Evolutionary conservation across 176 grass and related monocot genomes (phyloP), one percentile per base, ranked within the genome.

Genomic region (Phragmites australis): DNA sequence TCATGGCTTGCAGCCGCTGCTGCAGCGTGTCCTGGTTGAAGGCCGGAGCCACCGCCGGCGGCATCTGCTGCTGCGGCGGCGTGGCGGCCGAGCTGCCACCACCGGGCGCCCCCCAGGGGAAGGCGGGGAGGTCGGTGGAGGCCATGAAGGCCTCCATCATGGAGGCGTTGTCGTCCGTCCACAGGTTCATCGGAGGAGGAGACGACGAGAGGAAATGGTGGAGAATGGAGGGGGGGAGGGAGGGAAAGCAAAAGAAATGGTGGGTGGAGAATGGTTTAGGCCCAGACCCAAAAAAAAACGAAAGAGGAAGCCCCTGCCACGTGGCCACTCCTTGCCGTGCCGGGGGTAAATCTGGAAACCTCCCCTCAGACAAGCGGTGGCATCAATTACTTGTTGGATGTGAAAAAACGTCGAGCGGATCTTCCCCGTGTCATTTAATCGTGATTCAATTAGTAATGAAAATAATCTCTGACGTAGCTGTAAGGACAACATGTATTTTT

Each of bases 61-160:
- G n/a, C 70, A 43, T 13, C 29, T 61, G 82, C 22, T 16, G 49
- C 5, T 13, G 57, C 27, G 56, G 43, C 8, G 62, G n/a, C 15
- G 6, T 50, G 0, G 68, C 30, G 0, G 59, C 34, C 18, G 66
- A 39, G 12, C 72, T 48, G 26, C 67, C 87, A 31, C 63, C 51
- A 0, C 32, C 68, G 11, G 52, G 6, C 37, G 63, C 15, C 6
- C 55, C 85, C 95, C 90, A 94, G 5, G 88, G 86, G 74, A 90
- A 90, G 62, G 80, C 54, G 1, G 89, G 80, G 21, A 97, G 71
- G 60, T 97, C 94, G 61, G 89, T 68, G 74, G 89, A 82, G 53
- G 92, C 83, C 72, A 91, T 88, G 88, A 97, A 97, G 77, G 90
- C 92, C 90, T 98, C 95, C 95, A 98, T 98, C 85, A 91, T 90